A percentile compares a stretch with the other conserved stretches of the same genome.
These are phyloP conservation scores for Lippia alba DNA, from an alignment of 305 asterid species.

Conservation along the genomic window DNA sequence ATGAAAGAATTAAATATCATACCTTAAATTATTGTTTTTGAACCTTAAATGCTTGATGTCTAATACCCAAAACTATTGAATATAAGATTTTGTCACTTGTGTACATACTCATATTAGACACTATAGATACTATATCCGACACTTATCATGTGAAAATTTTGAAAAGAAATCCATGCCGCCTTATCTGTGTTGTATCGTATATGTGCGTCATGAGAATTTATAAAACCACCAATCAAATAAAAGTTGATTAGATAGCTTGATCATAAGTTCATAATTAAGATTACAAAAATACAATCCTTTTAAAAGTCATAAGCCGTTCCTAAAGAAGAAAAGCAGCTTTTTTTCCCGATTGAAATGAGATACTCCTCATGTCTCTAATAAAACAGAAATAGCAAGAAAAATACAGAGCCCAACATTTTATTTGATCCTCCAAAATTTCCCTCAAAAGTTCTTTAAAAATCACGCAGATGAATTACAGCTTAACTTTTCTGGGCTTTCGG, in stretches of 20 bases:
- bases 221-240: too few species aligned
- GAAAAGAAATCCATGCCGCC: too few species aligned
- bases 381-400: conserved; percentile 31
- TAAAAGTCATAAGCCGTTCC: conserved; percentile 31
- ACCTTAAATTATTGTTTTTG: too few species aligned
- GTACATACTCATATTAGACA: too few species aligned
- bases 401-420: conserved; percentile 37
- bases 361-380: conserved; percentile 13
- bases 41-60: too few species aligned
- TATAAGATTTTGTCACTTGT: too few species aligned
- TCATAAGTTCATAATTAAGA: conserved; percentile 18
- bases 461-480: conserved; percentile 27
- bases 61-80: too few species aligned
- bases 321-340: conserved; percentile 16
- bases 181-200: too few species aligned
- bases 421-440: conserved; percentile 39
- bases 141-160: too few species aligned
- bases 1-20: too few species aligned
- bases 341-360: conserved; percentile 22
- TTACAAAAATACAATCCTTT: conserved; percentile 20
- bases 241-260: background rate
- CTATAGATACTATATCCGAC: too few species aligned
- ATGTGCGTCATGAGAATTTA: too few species aligned
- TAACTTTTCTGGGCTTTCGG: conserved; percentile 61
- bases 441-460: conserved; percentile 23